Percentiles rank a stretch among this genome's conserved stretches.
Conservation (phyloP, 2,329 filamentous ascomycete genomes). For the Dothidotthia symphoricarpi region DNA sequence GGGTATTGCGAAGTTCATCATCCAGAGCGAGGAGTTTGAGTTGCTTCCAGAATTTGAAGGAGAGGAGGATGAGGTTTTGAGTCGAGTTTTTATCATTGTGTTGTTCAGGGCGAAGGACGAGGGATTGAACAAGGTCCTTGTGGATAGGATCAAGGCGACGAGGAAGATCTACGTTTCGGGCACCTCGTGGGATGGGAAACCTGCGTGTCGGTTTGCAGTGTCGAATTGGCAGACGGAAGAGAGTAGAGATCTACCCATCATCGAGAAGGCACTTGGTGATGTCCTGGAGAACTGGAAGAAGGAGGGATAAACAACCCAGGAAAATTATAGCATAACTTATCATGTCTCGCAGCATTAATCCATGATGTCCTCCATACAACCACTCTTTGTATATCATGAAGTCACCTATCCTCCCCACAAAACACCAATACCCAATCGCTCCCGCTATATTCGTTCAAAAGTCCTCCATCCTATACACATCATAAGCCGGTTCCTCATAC, state of each 20-base stretch:
- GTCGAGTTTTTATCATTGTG: constrained; percentile 66
- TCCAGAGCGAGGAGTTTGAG: constrained; percentile 61
- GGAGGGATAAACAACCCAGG: too few relatives aligned
- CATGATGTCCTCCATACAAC: too few relatives aligned
- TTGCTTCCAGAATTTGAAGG: constrained; percentile 56
- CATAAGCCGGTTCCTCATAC: constrained; percentile 48
- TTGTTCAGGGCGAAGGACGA: constrained; percentile 72
- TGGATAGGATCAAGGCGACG: constrained; percentile 68
- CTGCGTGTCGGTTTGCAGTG: constrained; percentile 79
- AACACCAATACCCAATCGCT: too few relatives aligned
- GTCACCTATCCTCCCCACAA: too few relatives aligned
- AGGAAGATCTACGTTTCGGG: constrained; percentile 79
- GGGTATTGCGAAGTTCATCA: constrained; percentile 63
- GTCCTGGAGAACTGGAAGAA: constrained; percentile 10
- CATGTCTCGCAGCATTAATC: too few relatives aligned
- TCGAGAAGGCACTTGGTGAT: constrained; percentile 61
- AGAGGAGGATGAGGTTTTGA: constrained; percentile 45
- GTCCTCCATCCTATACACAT: constrained; percentile 49
- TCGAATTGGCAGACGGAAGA: constrained; percentile 79
- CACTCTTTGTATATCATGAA: too few relatives aligned
- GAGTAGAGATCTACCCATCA: constrained; percentile 63
- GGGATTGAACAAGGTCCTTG: constrained; percentile 63
- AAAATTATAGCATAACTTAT: too few relatives aligned
- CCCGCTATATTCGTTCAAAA: too few relatives aligned
- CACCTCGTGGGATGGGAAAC: constrained; percentile 70